A percentile compares a stretch with the other conserved stretches of the same genome.
Evolutionary conservation across 768 basidiomycete genomes (phyloP).

Genomic region (Rubroboletus pulcherrimus): DNA sequence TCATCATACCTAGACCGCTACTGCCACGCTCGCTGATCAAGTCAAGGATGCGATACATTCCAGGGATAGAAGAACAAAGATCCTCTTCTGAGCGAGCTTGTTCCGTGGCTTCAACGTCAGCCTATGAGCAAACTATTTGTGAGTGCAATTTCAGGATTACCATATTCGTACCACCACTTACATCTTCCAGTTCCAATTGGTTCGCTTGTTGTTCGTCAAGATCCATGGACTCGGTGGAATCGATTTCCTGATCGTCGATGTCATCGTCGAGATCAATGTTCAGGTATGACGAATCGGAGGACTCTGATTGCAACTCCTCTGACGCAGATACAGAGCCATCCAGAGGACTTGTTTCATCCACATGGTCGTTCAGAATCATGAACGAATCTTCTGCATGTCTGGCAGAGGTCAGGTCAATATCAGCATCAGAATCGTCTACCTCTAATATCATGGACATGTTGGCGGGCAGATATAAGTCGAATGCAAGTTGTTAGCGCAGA

Average conservation of each 20-base stretch:
- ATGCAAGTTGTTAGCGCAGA: background rate
- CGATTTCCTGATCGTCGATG: constrained; percentile 14
- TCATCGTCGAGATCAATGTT: constrained; percentile 15
- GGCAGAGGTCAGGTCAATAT: constrained; percentile 6
- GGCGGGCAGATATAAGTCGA: background rate
- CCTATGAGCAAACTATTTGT: constrained; percentile 4
- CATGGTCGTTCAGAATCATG: constrained; percentile 1
- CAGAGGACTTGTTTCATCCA: background rate
- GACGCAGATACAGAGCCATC: background rate
- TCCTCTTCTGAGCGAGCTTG: constrained; percentile 13
- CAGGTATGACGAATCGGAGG: constrained; percentile 21
- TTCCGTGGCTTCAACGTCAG: constrained; percentile 15
- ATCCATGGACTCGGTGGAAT: constrained; percentile 10
- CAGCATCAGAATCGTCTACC: constrained; percentile 3
- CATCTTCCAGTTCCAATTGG: constrained; percentile 14
- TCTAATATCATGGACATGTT: constrained; percentile 20
- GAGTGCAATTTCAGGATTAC: background rate
- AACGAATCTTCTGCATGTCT: constrained; percentile 8
- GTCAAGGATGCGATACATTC: constrained; percentile 52
- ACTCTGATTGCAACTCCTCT: constrained; percentile 15
- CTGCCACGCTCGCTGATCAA: constrained; percentile 48
- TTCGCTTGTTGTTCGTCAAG: constrained; percentile 8
- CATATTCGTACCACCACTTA: background rate
- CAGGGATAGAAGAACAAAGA: constrained; percentile 33
- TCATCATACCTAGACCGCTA: constrained; percentile 46